Conservation (phyloP, 2,329 filamentous ascomycete species). For the Aspergillus floridensis region DNA sequence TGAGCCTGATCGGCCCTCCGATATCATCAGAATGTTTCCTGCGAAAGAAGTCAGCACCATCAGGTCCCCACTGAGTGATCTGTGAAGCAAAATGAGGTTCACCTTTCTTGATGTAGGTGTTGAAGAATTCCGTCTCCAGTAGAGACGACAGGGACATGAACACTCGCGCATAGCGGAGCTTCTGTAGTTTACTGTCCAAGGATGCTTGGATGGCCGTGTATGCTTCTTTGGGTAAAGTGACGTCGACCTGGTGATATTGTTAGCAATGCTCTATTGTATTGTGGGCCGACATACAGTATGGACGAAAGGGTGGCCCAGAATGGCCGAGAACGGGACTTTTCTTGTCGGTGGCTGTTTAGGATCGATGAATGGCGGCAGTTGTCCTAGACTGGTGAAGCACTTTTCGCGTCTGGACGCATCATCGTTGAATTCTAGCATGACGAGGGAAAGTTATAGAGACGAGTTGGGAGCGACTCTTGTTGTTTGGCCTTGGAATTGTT, state of each 20-base stretch:
- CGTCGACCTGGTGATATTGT: slow-evolving; percentile 46
- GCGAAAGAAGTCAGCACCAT: not conserved
- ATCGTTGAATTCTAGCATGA: slow-evolving; percentile 47
- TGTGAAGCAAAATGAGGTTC: slow-evolving; percentile 7
- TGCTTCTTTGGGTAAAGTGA: slow-evolving; percentile 68
- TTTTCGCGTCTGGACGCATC: slow-evolving; percentile 49
- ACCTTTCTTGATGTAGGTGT: slow-evolving; percentile 80
- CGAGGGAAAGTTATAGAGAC: not conserved
- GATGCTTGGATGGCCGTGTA: slow-evolving; percentile 55
- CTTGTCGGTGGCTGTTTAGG: slow-evolving; percentile 67
- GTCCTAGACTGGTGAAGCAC: slow-evolving; percentile 70
- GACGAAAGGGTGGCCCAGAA: slow-evolving; percentile 64
- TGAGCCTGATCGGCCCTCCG: slow-evolving; percentile 67
- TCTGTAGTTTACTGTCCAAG: slow-evolving; percentile 45
- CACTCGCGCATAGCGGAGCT: slow-evolving; percentile 62
- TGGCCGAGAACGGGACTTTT: slow-evolving; percentile 71
- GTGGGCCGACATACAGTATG: slow-evolving; percentile 49
- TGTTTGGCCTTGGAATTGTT: not conserved
- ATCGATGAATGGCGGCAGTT: slow-evolving; percentile 66
- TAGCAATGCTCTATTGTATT: not conserved
- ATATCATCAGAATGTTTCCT: slow-evolving; percentile 82
- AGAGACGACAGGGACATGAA: slow-evolving; percentile 71
- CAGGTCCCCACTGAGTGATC: not conserved
- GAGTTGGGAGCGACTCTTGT: too few species aligned
- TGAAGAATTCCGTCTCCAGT: slow-evolving; percentile 73